Base-by-base conservation (phyloP, 2,329 filamentous ascomycete genomes). In the Thelonectria olida region DNA sequence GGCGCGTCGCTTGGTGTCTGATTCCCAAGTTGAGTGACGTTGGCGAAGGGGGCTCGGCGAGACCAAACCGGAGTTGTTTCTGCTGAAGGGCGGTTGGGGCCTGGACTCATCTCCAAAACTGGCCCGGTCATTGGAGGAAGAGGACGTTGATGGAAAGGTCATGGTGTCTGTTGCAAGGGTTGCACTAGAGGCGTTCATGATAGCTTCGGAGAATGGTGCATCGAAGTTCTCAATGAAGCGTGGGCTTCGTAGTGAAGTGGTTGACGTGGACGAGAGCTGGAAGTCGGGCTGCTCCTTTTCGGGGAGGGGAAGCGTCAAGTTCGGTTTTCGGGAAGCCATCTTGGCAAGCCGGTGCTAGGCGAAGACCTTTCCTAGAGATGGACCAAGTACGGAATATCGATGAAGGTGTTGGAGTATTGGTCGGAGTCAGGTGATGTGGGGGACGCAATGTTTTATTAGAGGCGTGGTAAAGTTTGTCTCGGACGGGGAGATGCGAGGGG, bases 191-290 rank as follows among this genome's bases (percentile, higher is more conserved):
- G 72, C 69, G 53, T 76, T 74, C 62, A 76, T 62, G 27, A 79
- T 68, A 7, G 71, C 72, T 62, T 74, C 72, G 34, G 74, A 78
- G 62, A 79, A 78, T 15, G 76, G 76, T 2, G 76, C 76, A 59
- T 79, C 72, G 58, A 79, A 78, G 55, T 79, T 74, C 63, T 79
- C 76, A 61, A 59, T 72, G 62, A 79, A 79, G 28, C 76, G 74
- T 13, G 76, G 76, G 49, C 70, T 75, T 53, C 69, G 67, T 49
- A 70, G 57, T 28, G 65, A 67, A 53, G 39, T 58, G 39, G 54
- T 61, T 27, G 67, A 67, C 50, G 42, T 57, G 36, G 54, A 59
- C 22, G 67, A 60, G 54, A 54, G 66, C 44, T 68, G 67, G 55
- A 63, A 41, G 6, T 71, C 67, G 53, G 49, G 49, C n/a, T 61